Conservation (phyloP, 192 early-diverging fungal genomes). For the Spizellomyces sp. region DNA sequence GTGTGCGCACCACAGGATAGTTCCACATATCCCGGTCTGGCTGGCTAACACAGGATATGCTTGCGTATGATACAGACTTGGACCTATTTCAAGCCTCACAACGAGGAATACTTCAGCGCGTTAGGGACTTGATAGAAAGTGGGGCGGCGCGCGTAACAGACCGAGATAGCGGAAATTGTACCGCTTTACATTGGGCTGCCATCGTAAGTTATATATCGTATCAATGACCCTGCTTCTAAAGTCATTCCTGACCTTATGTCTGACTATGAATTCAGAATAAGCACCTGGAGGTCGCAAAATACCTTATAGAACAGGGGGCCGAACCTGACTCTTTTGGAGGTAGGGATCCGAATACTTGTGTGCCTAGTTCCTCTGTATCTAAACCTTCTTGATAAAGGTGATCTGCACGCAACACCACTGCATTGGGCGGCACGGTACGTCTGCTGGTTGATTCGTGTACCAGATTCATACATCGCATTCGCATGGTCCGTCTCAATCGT, state of each 20-base stretch:
- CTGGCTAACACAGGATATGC: too few relatives aligned
- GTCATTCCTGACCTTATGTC: neutral
- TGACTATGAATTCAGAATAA: conserved; percentile 49
- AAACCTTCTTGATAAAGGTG: conserved; percentile 27
- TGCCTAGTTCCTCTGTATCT: too few relatives aligned
- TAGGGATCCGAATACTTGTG: too few relatives aligned
- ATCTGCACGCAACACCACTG: conserved; percentile 82
- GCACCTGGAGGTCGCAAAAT: conserved; percentile 69
- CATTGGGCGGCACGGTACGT: conserved; percentile 89
- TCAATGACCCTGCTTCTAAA: too few relatives aligned
- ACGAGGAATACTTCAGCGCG: conserved; percentile 61
- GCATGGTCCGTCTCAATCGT: neutral
- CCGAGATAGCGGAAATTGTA: conserved; percentile 68
- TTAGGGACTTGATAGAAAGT: conserved; percentile 59
- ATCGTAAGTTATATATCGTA: conserved; percentile 40
- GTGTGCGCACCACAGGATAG: too few relatives aligned
- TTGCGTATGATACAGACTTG: conserved; percentile 17
- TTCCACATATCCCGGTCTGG: too few relatives aligned
- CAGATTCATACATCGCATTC: neutral
- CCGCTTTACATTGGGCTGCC: conserved; percentile 86
- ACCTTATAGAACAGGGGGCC: conserved; percentile 77
- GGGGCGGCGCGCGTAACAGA: conserved; percentile 53
- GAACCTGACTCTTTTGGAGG: conserved; percentile 72
- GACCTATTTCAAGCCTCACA: conserved; percentile 74
- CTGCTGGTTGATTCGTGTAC: neutral